phyloP scores from a whole-genome alignment of 768 basidiomycete genomes.

The Scleroderma bovista region DNA sequence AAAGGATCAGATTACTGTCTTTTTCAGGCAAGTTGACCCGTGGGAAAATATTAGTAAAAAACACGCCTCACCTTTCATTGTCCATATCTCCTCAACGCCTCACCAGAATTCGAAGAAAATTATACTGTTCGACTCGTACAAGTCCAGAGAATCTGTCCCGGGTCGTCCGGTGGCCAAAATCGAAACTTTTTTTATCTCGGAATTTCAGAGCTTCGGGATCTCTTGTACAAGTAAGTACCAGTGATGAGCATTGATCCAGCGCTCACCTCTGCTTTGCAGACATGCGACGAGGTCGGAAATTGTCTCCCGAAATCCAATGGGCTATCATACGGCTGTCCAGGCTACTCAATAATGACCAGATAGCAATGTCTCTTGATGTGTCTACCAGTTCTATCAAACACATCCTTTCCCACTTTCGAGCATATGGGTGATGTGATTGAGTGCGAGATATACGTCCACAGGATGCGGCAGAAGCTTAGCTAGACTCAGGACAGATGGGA shows the following conservation, averaged over 20 bases:
- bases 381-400: not conserved
- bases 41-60: not conserved
- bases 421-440: too few species aligned
- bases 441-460: too few species aligned
- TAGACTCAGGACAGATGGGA: too few species aligned
- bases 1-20: too few species aligned
- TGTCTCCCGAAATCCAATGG: constrained; percentile 1
- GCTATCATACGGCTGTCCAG: not conserved
- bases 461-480: too few species aligned
- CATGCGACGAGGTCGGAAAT: too few species aligned
- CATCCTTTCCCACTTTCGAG: not conserved
- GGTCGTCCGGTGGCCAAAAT: not conserved
- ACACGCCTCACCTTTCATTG: not conserved
- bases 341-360: not conserved
- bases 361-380: not conserved
- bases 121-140: not conserved
- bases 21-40: not conserved
- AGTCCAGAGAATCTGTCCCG: not conserved
- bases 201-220: not conserved
- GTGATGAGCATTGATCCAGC: too few species aligned
- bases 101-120: not conserved
- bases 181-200: not conserved
- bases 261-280: too few species aligned
- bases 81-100: constrained; percentile 1
- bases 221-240: not conserved